phyloP scores from a whole-genome alignment of 2,329 filamentous ascomycete species.

The Nigrograna mackinnonii region DNA sequence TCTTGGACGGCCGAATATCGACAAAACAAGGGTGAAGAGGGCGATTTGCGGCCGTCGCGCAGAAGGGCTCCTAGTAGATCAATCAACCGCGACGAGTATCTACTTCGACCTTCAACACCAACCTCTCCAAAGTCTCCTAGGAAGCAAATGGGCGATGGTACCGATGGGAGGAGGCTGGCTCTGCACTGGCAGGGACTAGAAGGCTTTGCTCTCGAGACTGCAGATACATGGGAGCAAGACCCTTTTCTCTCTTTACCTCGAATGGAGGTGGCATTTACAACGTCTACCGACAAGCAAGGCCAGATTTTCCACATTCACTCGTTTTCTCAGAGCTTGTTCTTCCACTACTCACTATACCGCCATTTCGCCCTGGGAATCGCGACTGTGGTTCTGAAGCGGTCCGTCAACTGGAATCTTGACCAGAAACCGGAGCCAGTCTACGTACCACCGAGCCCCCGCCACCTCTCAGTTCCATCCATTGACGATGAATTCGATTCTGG shows the following conservation, averaged over 20 bases:
- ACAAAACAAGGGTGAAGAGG: conserved; percentile 72
- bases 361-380: conserved; percentile 91
- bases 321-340: conserved; percentile 73
- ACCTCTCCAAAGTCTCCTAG: conserved; percentile 56
- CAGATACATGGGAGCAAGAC: conserved; percentile 81
- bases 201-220: conserved; percentile 85
- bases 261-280: conserved; percentile 85
- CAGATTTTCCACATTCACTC: conserved; percentile 87
- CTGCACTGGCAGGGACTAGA: conserved; percentile 84
- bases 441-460: conserved; percentile 19
- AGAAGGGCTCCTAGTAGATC: conserved; percentile 73
- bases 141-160: conserved; percentile 51
- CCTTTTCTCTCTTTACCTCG: conserved; percentile 84
- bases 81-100: conserved; percentile 61
- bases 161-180: conserved; percentile 80
- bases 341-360: conserved; percentile 91
- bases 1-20: conserved; percentile 89
- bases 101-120: conserved; percentile 58
- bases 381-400: conserved; percentile 65
- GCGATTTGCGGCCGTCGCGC: conserved; percentile 61
- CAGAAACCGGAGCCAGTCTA: conserved; percentile 10
- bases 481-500: conserved; percentile 31
- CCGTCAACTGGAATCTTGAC: conserved; percentile 36
- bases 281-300: conserved; percentile 82
- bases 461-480: conserved; percentile 36